Evolutionary conservation across 2,329 filamentous ascomycete species (phyloP).

Genomic region (Colletotrichum nymphaeae): DNA sequence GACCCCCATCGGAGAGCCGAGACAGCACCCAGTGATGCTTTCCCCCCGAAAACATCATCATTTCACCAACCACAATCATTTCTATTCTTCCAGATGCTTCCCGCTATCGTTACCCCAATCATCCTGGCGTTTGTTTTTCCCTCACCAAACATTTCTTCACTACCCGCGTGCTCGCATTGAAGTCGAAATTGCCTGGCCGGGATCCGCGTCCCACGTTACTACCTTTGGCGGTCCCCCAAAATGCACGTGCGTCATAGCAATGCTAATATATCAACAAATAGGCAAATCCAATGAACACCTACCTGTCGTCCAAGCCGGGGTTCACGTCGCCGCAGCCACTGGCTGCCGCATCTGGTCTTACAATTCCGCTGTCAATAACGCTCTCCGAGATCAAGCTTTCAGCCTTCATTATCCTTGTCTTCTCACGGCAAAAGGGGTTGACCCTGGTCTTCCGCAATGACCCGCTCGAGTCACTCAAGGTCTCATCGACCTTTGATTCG

Average conservation of each 20-base stretch:
- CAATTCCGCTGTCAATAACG: slow-evolving; percentile 97
- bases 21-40: slow-evolving; percentile 11
- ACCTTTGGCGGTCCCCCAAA: slow-evolving; percentile 39
- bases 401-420: slow-evolving; percentile 97
- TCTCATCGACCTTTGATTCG: slow-evolving; percentile 98
- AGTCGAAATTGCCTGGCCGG: slow-evolving; percentile 48
- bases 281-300: slow-evolving; percentile 97
- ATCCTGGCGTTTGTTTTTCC: slow-evolving; percentile 33
- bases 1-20: slow-evolving; percentile 8
- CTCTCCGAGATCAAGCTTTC: slow-evolving; percentile 95
- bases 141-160: slow-evolving; percentile 28
- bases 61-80: neutral
- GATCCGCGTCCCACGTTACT: slow-evolving; percentile 43
- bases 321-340: slow-evolving; percentile 95
- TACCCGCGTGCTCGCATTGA: slow-evolving; percentile 44
- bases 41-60: slow-evolving; percentile 2
- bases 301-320: slow-evolving; percentile 87
- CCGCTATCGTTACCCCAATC: neutral
- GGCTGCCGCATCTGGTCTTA: slow-evolving; percentile 90
- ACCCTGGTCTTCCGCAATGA: slow-evolving; percentile 98
- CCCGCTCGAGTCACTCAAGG: slow-evolving; percentile 95
- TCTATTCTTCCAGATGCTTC: neutral
- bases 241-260: slow-evolving; percentile 48
- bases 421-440: slow-evolving; percentile 96
- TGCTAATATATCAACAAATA: slow-evolving; percentile 64